A percentile compares a stretch with the other conserved stretches of the same genome.
phyloP scores from a whole-genome alignment of 306 rosid species.

The Quercus parvula region DNA sequence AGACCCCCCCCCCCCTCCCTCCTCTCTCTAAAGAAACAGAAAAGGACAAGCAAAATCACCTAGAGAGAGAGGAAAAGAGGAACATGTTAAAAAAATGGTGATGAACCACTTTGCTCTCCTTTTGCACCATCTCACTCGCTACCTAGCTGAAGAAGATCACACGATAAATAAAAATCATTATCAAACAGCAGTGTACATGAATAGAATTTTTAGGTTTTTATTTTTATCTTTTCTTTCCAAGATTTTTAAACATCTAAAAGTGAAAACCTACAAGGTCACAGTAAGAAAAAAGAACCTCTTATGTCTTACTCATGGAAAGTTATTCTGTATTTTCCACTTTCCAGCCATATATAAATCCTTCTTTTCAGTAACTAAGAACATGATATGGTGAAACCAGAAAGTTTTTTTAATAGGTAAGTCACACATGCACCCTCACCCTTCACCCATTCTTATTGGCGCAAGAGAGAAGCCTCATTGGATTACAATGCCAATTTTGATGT shows the following conservation, averaged over 20 bases:
- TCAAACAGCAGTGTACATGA: neutral
- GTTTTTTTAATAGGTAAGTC: no score
- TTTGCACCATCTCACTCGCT: neutral
- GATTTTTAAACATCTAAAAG: neutral
- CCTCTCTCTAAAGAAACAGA: no score
- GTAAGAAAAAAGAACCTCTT: neutral
- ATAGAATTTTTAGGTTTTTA: neutral
- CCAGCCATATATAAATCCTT: neutral
- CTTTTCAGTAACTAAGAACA: neutral
- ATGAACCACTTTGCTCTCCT: neutral
- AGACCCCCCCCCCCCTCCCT: no score
- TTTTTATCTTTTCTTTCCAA: neutral
- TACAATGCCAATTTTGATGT: no score
- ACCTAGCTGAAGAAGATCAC: neutral
- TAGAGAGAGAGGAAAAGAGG: no score
- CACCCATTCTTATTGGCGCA: no score
- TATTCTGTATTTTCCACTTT: neutral
- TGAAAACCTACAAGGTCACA: neutral
- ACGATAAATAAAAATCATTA: neutral
- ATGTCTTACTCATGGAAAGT: neutral
- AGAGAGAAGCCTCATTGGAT: no score
- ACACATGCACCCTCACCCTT: no score
- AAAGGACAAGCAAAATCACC: no score
- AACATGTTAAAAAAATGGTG: neutral
- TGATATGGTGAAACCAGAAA: neutral